phyloP scores from a whole-genome alignment of 805 yeast species.

The Kodamaea fukazawae region DNA sequence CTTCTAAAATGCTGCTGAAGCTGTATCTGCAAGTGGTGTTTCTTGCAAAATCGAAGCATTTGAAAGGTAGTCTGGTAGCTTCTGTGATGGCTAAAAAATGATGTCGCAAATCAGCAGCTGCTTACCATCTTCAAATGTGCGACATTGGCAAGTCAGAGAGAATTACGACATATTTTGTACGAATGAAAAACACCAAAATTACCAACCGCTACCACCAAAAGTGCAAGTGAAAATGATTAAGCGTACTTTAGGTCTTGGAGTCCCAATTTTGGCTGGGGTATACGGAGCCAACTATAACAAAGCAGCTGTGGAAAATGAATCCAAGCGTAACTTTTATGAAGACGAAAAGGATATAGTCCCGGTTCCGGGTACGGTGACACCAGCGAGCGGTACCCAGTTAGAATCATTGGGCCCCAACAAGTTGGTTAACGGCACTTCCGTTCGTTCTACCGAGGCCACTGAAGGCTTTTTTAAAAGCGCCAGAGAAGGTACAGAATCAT shows the following conservation, averaged over 20 bases:
- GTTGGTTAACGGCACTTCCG: constrained; percentile 54
- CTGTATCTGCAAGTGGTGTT: no score
- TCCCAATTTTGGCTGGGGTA: constrained; percentile 3
- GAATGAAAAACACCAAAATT: constrained; percentile 8
- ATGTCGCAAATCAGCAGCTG: neutral
- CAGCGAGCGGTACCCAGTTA: constrained; percentile 42
- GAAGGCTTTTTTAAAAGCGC: constrained; percentile 47
- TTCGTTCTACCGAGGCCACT: constrained; percentile 49
- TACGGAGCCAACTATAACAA: neutral
- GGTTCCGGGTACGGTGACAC: constrained; percentile 48
- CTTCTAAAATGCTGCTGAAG: no score
- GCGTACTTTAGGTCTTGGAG: constrained; percentile 6
- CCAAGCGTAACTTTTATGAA: constrained; percentile 46
- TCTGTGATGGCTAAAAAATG: no score
- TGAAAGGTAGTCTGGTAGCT: no score
- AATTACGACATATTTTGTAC: constrained; percentile 7
- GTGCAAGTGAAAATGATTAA: constrained; percentile 4
- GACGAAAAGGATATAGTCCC: constrained; percentile 47
- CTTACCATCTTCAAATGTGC: neutral
- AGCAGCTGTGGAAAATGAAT: constrained; percentile 11
- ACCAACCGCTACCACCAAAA: neutral
- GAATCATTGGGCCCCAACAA: constrained; percentile 46
- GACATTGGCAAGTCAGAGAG: no score
- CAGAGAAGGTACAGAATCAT: constrained; percentile 42
- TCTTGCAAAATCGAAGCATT: constrained; percentile 2